Evolutionary conservation across 108 stramenopile genomes (phyloP).

Genomic region (Pseudonitzschia delicatissima): DNA sequence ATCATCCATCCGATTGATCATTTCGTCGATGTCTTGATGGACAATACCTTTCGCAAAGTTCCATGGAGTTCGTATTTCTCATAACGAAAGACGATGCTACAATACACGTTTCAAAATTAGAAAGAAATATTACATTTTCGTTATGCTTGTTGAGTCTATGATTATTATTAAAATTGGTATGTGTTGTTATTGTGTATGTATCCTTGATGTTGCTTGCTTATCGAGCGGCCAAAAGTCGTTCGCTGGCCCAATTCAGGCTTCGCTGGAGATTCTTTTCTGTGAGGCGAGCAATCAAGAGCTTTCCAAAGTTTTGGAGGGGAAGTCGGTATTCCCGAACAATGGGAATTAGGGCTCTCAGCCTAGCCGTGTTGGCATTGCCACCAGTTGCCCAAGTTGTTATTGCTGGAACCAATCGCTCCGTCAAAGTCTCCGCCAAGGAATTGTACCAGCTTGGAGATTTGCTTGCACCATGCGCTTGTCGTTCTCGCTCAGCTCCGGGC

Average conservation of each 20-base stretch:
- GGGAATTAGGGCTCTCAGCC: constrained; percentile 64
- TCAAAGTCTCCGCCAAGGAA: constrained; percentile 79
- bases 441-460: constrained; percentile 72
- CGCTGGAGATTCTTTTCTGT: constrained; percentile 68
- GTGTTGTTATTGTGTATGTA: too few species aligned
- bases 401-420: constrained; percentile 29
- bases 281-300: constrained; percentile 60
- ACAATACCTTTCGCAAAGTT: constrained; percentile 49
- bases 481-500: constrained; percentile 52
- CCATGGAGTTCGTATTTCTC: constrained; percentile 12
- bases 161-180: too few species aligned
- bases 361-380: constrained; percentile 18
- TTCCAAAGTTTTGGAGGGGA: constrained; percentile 67
- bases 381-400: constrained; percentile 5
- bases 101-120: too few species aligned
- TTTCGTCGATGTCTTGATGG: constrained; percentile 59
- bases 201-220: too few species aligned
- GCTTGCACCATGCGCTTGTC: constrained; percentile 70
- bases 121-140: too few species aligned
- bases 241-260: constrained; percentile 70
- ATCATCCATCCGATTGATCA: constrained; percentile 78
- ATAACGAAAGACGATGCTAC: neutral
- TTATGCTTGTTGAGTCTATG: too few species aligned
- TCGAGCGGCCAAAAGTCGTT: too few species aligned
- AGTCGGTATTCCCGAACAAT: constrained; percentile 72